Conservation (phyloP, 2,329 filamentous ascomycete genomes). For the Akanthomyces lecanii region DNA sequence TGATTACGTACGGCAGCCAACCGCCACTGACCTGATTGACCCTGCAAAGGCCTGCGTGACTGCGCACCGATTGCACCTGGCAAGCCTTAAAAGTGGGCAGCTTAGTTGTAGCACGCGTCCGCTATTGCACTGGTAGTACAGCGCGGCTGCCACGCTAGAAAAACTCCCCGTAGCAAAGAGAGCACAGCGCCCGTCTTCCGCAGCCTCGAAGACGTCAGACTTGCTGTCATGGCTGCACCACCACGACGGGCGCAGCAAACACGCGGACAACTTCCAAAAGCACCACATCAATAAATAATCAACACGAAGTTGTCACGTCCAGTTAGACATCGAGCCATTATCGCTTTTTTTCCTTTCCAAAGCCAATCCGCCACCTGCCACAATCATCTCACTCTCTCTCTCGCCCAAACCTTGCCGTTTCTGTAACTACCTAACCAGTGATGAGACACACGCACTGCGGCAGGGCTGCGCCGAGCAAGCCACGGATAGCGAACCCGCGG, state of each 20-base stretch:
- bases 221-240: neutral
- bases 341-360: no score
- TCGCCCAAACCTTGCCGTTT: neutral
- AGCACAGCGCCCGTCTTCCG: no score
- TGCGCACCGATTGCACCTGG: neutral
- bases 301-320: neutral
- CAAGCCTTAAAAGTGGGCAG: constrained; percentile 3
- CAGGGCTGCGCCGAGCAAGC: neutral
- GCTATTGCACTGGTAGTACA: neutral
- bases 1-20: neutral
- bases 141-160: no score
- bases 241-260: neutral
- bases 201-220: no score
- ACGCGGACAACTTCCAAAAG: neutral
- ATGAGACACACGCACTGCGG: neutral
- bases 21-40: neutral
- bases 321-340: neutral
- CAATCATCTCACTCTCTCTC: neutral
- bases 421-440: neutral
- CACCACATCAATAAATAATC: neutral
- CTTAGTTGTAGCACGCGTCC: neutral
- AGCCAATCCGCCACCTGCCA: neutral
- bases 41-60: no score
- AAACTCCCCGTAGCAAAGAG: no score
- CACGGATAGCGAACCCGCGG: constrained; percentile 5